Evolutionary conservation across 495 filamentous ascomycete species (phyloP).

Genomic region (Neurospora sp.): DNA sequence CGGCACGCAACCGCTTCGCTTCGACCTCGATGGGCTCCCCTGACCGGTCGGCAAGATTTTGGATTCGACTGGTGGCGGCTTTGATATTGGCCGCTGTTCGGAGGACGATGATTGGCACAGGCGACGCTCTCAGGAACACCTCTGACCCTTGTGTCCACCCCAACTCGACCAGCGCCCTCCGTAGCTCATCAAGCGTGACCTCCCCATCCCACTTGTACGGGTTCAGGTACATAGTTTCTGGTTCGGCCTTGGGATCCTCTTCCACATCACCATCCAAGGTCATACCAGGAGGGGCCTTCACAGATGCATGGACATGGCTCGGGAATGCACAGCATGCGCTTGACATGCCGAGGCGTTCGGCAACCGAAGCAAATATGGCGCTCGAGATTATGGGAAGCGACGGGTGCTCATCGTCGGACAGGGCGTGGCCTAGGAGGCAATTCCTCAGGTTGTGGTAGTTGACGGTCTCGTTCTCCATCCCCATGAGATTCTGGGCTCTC

Average conservation of each 20-base stretch:
- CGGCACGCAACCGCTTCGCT: constrained; percentile 26
- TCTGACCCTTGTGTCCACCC: constrained; percentile 48
- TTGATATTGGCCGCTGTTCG: constrained; percentile 75
- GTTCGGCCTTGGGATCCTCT: constrained; percentile 14
- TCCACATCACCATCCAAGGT: constrained; percentile 49
- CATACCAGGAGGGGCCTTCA: constrained; percentile 46
- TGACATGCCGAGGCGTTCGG: constrained; percentile 51
- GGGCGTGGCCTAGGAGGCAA: constrained; percentile 69
- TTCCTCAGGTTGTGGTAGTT: constrained; percentile 74
- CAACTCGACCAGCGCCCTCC: constrained; percentile 48
- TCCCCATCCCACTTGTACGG: constrained; percentile 66
- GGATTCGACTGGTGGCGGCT: constrained; percentile 29
- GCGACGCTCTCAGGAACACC: constrained; percentile 48
- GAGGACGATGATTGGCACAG: constrained; percentile 55
- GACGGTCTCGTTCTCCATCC: constrained; percentile 45
- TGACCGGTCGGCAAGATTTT: constrained; percentile 5
- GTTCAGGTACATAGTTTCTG: constrained; percentile 66
- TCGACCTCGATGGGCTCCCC: constrained; percentile 4
- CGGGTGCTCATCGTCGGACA: constrained; percentile 56
- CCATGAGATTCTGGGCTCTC: constrained; percentile 52
- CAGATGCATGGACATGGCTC: constrained; percentile 66
- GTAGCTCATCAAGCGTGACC: constrained; percentile 47
- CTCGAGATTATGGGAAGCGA: constrained; percentile 72
- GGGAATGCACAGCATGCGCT: constrained; percentile 68
- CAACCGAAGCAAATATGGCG: constrained; percentile 37